Conservation (phyloP, 768 basidiomycete species). For the Rhodotorula paludigena region DNA sequence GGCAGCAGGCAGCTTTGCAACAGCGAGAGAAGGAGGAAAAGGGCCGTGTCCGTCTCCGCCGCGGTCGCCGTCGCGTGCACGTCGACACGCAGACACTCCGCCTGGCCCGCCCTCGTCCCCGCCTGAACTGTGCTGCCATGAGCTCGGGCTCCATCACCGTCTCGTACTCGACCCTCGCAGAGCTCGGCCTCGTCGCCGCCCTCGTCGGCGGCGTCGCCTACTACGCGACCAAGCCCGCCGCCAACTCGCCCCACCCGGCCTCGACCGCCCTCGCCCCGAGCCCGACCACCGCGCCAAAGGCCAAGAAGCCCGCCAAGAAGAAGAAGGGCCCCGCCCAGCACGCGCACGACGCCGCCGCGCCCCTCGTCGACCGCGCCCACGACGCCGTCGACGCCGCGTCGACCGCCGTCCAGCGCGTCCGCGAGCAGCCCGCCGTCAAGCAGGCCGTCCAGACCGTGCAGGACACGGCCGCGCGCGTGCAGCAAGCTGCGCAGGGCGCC, state of each 20-base stretch:
- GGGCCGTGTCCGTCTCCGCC: too few species aligned
- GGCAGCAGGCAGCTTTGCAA: too few species aligned
- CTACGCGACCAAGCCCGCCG: background rate
- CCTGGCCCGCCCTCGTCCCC: background rate
- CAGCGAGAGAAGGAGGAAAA: too few species aligned
- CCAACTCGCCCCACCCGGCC: background rate
- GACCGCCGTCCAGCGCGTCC: background rate
- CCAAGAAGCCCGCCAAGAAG: constrained; percentile 21
- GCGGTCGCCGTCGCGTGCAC: too few species aligned
- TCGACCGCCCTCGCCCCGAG: background rate
- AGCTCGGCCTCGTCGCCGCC: constrained; percentile 16
- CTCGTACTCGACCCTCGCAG: constrained; percentile 27
- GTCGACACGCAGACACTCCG: too few species aligned
- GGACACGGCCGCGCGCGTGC: background rate
- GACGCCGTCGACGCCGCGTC: background rate
- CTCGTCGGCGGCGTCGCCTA: constrained; percentile 24
- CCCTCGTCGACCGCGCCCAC: constrained; percentile 4
- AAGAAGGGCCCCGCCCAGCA: constrained; percentile 12
- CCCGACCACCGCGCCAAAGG: background rate
- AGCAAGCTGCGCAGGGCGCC: background rate
- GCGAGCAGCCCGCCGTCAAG: background rate
- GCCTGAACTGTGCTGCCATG: background rate
- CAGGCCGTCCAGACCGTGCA: background rate
- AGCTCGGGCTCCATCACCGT: constrained; percentile 12
- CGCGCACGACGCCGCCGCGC: background rate